These are phyloP conservation scores for Myrica gale DNA, from an alignment of 306 rosid genomes.

Conservation along the genomic window DNA sequence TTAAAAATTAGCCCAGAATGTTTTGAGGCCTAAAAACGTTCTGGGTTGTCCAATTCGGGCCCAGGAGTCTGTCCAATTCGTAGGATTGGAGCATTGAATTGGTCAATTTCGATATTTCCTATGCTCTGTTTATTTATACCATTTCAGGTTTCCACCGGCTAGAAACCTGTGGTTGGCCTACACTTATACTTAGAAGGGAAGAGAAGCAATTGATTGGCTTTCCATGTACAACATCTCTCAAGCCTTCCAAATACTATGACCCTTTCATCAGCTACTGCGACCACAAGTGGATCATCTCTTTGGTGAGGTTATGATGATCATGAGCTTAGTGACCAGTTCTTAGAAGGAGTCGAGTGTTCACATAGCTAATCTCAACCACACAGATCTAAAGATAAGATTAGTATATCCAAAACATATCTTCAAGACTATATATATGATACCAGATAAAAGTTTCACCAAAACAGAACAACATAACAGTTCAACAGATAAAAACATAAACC, in stretches of 20 bases:
- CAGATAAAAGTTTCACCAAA: too few relatives aligned
- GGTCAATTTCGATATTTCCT: conserved; percentile 12
- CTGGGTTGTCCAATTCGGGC: too few relatives aligned
- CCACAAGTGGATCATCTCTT: conserved; percentile 32
- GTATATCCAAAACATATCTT: too few relatives aligned
- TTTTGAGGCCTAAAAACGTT: too few relatives aligned
- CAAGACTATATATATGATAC: too few relatives aligned
- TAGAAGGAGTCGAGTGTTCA: conserved; percentile 67
- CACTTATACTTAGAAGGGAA: conserved; percentile 84
- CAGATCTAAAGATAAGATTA: too few relatives aligned
- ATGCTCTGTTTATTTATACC: conserved; percentile 14
- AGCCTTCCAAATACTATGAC: conserved; percentile 79
- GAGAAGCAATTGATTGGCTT: conserved; percentile 72
- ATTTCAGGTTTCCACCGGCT: conserved; percentile 68
- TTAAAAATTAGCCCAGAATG: too few relatives aligned
- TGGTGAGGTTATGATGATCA: conserved; percentile 82
- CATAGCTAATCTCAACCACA: too few relatives aligned
- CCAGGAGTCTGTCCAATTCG: not conserved
- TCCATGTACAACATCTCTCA: conserved; percentile 83
- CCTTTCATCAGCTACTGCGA: not conserved
- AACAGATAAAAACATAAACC: too few relatives aligned
- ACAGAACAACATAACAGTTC: too few relatives aligned
- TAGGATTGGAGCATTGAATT: conserved; percentile 1
- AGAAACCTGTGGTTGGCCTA: conserved; percentile 87
- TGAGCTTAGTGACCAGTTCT: conserved; percentile 51